These are phyloP conservation scores for Boletus reticulatus DNA, from an alignment of 768 basidiomycete species.

Conservation along the genomic window DNA sequence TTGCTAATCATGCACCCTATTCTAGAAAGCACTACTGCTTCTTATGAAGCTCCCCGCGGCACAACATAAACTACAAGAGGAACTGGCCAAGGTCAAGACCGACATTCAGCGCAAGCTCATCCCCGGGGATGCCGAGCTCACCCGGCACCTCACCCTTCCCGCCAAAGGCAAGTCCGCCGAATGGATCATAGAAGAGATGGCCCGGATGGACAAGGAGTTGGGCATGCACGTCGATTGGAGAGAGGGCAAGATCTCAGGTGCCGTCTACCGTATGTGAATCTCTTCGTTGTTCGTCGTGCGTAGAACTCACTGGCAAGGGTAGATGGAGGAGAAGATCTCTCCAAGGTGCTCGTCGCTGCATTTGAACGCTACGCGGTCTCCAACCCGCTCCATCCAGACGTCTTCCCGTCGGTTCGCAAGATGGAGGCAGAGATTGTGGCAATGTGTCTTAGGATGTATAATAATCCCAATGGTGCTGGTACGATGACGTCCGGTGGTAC, in stretches of 20 bases:
- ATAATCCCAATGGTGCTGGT: conserved; percentile 82
- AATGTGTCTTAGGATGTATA: conserved; percentile 84
- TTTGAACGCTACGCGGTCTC: conserved; percentile 81
- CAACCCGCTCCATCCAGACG: conserved; percentile 90
- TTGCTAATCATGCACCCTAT: neutral
- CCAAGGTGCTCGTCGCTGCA: conserved; percentile 74
- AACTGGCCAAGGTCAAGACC: conserved; percentile 62
- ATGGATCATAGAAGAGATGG: conserved; percentile 80
- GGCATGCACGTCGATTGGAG: conserved; percentile 52
- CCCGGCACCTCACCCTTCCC: conserved; percentile 67
- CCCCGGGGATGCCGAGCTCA: conserved; percentile 58
- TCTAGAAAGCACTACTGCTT: conserved; percentile 54
- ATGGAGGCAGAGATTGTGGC: conserved; percentile 97
- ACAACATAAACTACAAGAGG: conserved; percentile 53
- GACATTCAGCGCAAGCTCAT: conserved; percentile 69
- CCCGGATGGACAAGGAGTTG: conserved; percentile 67
- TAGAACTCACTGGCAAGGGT: neutral
- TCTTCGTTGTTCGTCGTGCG: no score
- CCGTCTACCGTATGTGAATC: conserved; percentile 71
- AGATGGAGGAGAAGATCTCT: conserved; percentile 85
- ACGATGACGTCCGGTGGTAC: conserved; percentile 95
- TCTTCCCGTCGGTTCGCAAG: conserved; percentile 89
- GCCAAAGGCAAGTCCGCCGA: conserved; percentile 59
- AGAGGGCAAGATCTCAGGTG: conserved; percentile 76
- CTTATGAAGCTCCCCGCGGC: conserved; percentile 60